Percentiles rank a stretch among this genome's conserved stretches.
These are phyloP conservation scores for Clitoria ternatea DNA, from an alignment of 306 rosid genomes.

Conservation along the genomic window DNA sequence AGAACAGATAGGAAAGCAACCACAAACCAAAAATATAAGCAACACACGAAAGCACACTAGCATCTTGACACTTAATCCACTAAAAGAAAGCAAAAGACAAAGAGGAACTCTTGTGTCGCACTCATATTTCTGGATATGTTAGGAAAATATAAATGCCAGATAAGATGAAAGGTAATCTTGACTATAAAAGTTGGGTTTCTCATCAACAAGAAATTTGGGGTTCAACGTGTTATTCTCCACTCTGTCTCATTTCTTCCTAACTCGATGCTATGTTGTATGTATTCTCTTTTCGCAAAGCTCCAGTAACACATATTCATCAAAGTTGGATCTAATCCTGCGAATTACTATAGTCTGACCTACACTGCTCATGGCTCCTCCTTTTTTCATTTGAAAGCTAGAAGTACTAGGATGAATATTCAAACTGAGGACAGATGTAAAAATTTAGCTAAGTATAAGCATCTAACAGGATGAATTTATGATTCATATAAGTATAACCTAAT, in stretches of 20 bases:
- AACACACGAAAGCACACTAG: background rate
- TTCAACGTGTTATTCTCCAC: background rate
- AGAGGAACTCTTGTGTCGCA: background rate
- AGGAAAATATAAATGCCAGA: background rate
- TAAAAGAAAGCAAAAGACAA: background rate
- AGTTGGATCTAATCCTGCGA: background rate
- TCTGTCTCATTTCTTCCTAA: background rate
- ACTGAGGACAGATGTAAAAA: background rate
- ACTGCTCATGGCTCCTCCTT: background rate
- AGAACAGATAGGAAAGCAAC: conserved; percentile 15
- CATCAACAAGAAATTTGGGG: background rate
- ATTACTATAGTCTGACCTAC: background rate
- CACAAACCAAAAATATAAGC: background rate
- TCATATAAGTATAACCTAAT: background rate
- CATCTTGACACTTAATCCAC: background rate
- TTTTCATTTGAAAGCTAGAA: background rate
- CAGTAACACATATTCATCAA: too few species aligned
- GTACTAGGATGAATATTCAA: background rate
- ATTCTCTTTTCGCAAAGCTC: too few species aligned
- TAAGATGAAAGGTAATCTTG: background rate
- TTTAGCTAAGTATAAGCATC: background rate
- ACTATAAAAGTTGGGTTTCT: background rate
- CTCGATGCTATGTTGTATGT: background rate
- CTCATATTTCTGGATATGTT: background rate
- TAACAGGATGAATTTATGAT: background rate